Base-by-base conservation (phyloP, 2,329 filamentous ascomycete species). In the Stagonosporopsis cucurbitacearum region DNA sequence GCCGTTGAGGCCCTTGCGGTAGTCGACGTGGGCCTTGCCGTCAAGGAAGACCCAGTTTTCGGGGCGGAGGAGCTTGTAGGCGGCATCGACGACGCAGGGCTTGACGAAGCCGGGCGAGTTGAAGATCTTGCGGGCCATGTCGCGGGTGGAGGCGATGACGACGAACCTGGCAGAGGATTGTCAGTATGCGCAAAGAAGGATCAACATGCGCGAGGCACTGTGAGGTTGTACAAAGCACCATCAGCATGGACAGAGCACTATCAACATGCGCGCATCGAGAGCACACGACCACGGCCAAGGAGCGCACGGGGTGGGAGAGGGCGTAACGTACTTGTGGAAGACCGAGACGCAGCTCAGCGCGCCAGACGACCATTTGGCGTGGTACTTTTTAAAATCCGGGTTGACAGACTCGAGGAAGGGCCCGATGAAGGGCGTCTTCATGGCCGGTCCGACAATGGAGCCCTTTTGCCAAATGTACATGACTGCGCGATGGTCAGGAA, bases 41-140 rank as follows among this genome's bases (percentile, higher is more conserved):
- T 98, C 94, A 64, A 99, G 82, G 80, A 98, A 98, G 17, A 98
- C 95, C 92, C 93, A 99, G 81, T 97, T 97, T 70, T 90, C 89
- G 58, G 88, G 85, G 57, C 95, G 91, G 48, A 99, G 87, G 46
- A 99, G 89, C 81, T 98, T 98, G 79, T 92, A 88, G 19, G 95
- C 95, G 57, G 89, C 87, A 75, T 98, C 94, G 62, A 99, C 95
- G 59, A 99, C 93, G 72, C 93, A 98, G 37, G 95, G 95, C 81
- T 97, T 97, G 75, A 96, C 92, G 72, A 88, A 98, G 47, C 80
- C 76, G 23, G 95, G 95, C 19, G 93, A 96, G 79, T 97, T 98
- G 85, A 98, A 93, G 68, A 98, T 89, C 78, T 98, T 98, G 68
- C 94, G 90, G 55, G 94, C 90, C 85, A 98, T 91, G 74, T 98